A percentile compares a stretch with the other conserved stretches of the same genome.
Conservation (phyloP, 148 eudicot species). For the Nyssa sinensis region DNA sequence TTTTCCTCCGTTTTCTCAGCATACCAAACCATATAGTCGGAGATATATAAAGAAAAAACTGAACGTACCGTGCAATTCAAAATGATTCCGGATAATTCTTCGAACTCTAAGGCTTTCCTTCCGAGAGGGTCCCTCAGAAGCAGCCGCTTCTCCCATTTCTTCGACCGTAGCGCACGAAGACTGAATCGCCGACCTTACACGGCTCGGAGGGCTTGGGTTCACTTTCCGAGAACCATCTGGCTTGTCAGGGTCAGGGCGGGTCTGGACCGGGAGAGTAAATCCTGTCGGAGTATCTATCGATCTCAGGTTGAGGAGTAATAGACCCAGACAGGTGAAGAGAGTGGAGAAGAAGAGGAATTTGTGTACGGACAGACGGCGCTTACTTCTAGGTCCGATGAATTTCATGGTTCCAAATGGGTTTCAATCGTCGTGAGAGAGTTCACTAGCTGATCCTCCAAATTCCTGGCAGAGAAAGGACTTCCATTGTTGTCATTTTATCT, state of each 20-base stretch:
- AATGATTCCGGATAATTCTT: constrained; percentile 9
- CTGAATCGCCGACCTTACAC: background rate
- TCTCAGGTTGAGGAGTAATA: constrained; percentile 1
- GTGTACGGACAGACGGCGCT: background rate
- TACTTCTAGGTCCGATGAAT: background rate
- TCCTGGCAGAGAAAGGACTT: background rate
- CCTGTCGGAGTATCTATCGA: constrained; percentile 6
- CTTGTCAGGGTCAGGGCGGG: background rate
- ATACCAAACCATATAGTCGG: too few relatives aligned
- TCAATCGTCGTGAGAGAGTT: background rate
- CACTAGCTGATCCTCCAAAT: too few relatives aligned
- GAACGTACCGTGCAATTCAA: constrained; percentile 12
- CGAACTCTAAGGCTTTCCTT: constrained; percentile 22
- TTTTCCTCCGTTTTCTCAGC: background rate
- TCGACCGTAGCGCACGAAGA: constrained; percentile 18
- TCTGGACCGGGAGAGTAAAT: background rate
- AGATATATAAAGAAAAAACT: background rate
- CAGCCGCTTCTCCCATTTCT: constrained; percentile 18
- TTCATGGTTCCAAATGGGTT: background rate
- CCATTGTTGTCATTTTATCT: background rate
- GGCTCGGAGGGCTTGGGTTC: background rate
- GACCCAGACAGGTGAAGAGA: background rate
- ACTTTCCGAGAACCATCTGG: background rate
- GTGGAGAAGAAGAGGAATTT: constrained; percentile 7
- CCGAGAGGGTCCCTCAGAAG: background rate